Evolutionary conservation across 192 early-diverging fungal genomes (phyloP), one percentile per base, ranked within the genome.

Genomic region (Mortierella claussenii): DNA sequence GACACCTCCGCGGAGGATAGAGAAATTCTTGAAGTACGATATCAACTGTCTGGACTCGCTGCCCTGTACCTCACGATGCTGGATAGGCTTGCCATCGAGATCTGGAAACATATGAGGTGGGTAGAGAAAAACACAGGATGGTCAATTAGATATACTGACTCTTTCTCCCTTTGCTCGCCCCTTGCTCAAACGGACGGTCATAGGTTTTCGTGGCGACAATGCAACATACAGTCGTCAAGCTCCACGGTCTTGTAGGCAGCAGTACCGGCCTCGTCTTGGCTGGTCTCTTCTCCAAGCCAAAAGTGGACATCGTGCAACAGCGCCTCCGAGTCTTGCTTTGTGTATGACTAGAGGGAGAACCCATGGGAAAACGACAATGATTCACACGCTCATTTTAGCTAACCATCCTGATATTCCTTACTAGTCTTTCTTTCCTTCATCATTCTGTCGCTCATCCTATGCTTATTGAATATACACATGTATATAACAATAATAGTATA

Each of bases 241-340:
- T 89, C 88, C 20, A 94, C 91, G 2, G 93, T 93, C 79, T 95
- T 95, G 82, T 94, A 95, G 2, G 93, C 93, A 17, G 92, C 93
- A 18, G 91, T 94, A n/a, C 93, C 93, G 42, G 91, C 90, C 76
- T 92, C 90, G 57, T 91, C 90, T 78, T 94, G 92, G 36, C 78
- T 84, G 13, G 91, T 92, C 47, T 93, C 86, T 15, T 82, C 60
- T 18, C 93, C 93, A 45, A 95, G 84, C 93, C 93, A 95, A 66
- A 94, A 95, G 81, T 95, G 93, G 62, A 94, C 82, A 60, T 95
- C 83, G 40, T 95, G 91, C 26, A 86, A 58, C 11, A 94, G 78
- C 13, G 73, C 82, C 27, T 90, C 86, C 0, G 74, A 80, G 47
- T 89, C 68, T 37, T 84, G 65, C 67, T 87, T 85, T 61, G 87